Evolutionary conservation across 805 yeast species (phyloP), one percentile per base, ranked within the genome.

Genomic region (Grigorovia jiainica): DNA sequence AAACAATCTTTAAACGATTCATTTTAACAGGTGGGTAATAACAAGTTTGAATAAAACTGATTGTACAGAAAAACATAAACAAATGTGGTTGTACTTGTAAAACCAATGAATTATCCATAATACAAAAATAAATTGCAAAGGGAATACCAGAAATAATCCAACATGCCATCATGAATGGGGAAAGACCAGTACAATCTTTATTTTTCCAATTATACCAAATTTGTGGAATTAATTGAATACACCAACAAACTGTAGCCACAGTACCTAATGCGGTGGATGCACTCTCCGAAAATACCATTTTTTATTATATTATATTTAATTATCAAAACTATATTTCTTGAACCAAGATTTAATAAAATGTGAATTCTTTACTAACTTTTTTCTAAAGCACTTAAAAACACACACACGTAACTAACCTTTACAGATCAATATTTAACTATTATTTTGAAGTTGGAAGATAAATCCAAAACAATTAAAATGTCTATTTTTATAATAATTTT

Each of bases 171-270:
- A 90, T 87, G 29, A 73, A 15, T 5, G 89, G 87, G 1, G 95
- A 95, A 7, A 89, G 63, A 0, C 97, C 97, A 27, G 78, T 82
- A 45, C 95, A 82, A 55, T 86, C 76, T 53, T 89, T 87, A 7
- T 73, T 72, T 43, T 71, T 68, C 65, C 75, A 87, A 57, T 89
- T 89, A 57, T 78, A 70, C 44, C 77, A 68, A 37, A 87, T 79
- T 54, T 85, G 97, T 1, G 97, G 97, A 1, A 87, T 69, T 48
- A 89, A 65, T 62, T 90, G 97, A 49, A 89, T 66, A 60, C 97
- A 89, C 96, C 96, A 90, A 44, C 84, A 71, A 1, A 89, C 77
- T 0, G 97, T 89, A 7, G 95, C 97, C 1, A 84, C 69, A 8
- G 95, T 87, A 2, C 87, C 96, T 43, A 87, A 68, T 7, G 81